A percentile compares a stretch with the other conserved stretches of the same genome.
Conservation (phyloP, 495 filamentous ascomycete species). For the Xylaria castorea region DNA sequence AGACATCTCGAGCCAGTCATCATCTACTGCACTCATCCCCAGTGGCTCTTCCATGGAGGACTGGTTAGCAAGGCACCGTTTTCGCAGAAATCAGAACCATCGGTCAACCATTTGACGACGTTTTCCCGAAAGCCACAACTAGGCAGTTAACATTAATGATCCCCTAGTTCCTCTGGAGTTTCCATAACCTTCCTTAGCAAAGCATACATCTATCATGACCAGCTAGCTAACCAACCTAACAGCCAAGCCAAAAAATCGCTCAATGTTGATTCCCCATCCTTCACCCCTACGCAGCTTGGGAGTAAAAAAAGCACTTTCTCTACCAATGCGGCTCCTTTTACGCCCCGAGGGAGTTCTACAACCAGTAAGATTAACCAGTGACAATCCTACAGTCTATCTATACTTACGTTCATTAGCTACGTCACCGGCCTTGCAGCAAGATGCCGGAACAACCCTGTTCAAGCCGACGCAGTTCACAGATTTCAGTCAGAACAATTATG, state of each 20-base stretch:
- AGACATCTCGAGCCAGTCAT: neutral
- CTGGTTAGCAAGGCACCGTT: neutral
- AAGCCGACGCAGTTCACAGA: slow-evolving; percentile 70
- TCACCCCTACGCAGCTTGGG: slow-evolving; percentile 69
- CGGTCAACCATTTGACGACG: neutral
- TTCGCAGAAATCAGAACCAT: neutral
- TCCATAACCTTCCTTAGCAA: neutral
- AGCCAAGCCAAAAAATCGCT: slow-evolving; percentile 73
- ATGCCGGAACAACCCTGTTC: slow-evolving; percentile 51
- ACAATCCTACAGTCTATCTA: neutral
- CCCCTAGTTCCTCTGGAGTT: neutral
- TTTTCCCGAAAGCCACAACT: neutral
- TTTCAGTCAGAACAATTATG: slow-evolving; percentile 81
- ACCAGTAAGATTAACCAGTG: slow-evolving; percentile 36
- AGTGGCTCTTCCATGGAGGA: neutral
- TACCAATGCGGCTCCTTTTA: slow-evolving; percentile 90
- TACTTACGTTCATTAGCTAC: slow-evolving; percentile 45
- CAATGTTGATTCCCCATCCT: slow-evolving; percentile 95
- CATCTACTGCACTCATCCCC: neutral
- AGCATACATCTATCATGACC: neutral
- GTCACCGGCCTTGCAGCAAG: slow-evolving; percentile 44
- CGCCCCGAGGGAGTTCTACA: slow-evolving; percentile 61
- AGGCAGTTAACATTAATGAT: neutral
- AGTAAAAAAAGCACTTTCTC: slow-evolving; percentile 73
- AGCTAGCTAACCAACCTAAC: slow-evolving; percentile 13